Base-by-base conservation (phyloP, 108 stramenopile species). In the Pseudonitzschia pungens region DNA sequence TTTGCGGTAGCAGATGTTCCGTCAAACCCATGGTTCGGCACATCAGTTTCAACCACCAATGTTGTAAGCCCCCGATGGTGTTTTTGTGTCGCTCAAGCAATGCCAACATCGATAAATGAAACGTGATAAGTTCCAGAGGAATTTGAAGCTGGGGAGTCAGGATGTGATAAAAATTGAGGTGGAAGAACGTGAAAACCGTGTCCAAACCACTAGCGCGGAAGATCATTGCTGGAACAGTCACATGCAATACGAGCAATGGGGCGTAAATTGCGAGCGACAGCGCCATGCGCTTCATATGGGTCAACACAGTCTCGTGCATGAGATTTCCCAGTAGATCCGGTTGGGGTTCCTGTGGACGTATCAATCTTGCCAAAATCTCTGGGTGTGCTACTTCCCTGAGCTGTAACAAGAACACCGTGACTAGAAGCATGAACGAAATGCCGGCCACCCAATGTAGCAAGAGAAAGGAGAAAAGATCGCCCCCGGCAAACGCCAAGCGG, bases 301-400 rank as follows among this genome's bases (percentile, higher is more conserved):
- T 93, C 16, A 69, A 21, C 1, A 86, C 87, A 36, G 80, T 85
- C 74, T 99, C 98, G 65, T 95, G 82, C 74, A 99, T 84, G 36
- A 99, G 69, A 56, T 94, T 92, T 16, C 92, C 95, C 6, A 99
- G 88, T 42, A 99, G 81, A 74, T 98, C 98, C 6, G 95, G 94
- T 57, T 98, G 97, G 1, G 98, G 97, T 78, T 99, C 98, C 85
- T 99, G 98, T 15, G 98, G 98, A n/a, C 96, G 76, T 40, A 99
- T 95, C 44, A 90, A 62, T 27, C 77, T 50, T 10, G 94, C 96
- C 27, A 98, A 85, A 29, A 96, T 55, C 59, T 92, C 95, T 44
- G 98, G 97, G 76, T 99, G 98, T 16, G 86, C 74, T 27, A 97
- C 97, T 73, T 97, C 97, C 28, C 97, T 81, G 21, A 98, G 83